These are phyloP conservation scores for Apiospora pterosperma DNA, from an alignment of 2,329 filamentous ascomycete species.

Conservation along the genomic window DNA sequence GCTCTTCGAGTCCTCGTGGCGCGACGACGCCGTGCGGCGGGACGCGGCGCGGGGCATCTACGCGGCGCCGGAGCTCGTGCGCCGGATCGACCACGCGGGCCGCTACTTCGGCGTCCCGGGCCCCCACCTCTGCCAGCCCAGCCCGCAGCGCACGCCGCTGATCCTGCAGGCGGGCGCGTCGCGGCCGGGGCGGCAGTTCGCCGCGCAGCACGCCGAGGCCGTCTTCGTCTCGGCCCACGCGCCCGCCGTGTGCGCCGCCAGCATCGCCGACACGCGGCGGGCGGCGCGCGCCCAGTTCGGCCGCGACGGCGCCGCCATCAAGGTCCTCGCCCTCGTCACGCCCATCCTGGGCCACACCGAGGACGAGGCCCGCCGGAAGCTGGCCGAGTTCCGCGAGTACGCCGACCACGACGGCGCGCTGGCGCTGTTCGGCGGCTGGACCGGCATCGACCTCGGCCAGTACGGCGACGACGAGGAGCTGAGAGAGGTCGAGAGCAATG, in stretches of 20 bases:
- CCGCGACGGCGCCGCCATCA: conserved; percentile 58
- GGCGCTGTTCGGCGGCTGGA: conserved; percentile 73
- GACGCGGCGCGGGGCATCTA: conserved; percentile 59
- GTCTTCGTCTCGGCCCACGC: conserved; percentile 68
- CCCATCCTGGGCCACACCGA: conserved; percentile 63
- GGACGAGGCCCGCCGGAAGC: conserved; percentile 63
- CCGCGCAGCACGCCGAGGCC: conserved; percentile 66
- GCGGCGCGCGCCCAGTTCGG: conserved; percentile 50
- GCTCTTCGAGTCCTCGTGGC: conserved; percentile 64
- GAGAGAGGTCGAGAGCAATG: conserved; percentile 35
- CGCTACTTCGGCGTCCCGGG: conserved; percentile 63
- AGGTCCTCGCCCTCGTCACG: conserved; percentile 64
- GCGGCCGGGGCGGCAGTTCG: conserved; percentile 62
- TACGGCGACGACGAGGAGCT: conserved; percentile 37
- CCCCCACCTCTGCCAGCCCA: conserved; percentile 63
- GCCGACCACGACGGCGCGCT: conserved; percentile 61
- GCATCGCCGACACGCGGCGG: conserved; percentile 59
- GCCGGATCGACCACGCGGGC: conserved; percentile 63
- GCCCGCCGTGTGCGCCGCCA: conserved; percentile 57
- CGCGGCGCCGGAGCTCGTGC: conserved; percentile 46
- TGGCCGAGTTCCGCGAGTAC: conserved; percentile 57
- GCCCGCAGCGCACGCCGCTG: conserved; percentile 65
- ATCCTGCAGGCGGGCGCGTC: conserved; percentile 70
- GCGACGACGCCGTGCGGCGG: conserved; percentile 61
- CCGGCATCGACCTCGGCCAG: conserved; percentile 47